A percentile compares a stretch with the other conserved stretches of the same genome.
These are phyloP conservation scores for Ophiosphaerella korrae DNA, from an alignment of 2,329 filamentous ascomycete species.

Conservation along the genomic window DNA sequence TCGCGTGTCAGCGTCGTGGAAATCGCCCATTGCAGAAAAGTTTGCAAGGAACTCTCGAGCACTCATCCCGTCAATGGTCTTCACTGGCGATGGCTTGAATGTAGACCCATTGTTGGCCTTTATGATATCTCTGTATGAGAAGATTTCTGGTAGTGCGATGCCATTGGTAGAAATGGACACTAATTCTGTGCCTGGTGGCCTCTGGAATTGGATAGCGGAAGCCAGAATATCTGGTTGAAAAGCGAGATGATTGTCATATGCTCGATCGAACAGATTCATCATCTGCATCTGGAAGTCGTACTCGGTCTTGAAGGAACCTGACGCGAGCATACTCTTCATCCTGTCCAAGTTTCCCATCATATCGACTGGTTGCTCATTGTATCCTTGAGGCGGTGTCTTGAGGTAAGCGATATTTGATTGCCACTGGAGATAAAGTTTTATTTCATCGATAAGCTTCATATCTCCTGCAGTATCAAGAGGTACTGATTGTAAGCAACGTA, in stretches of 20 bases:
- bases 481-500: slow-evolving; percentile 44
- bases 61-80: slow-evolving; percentile 45
- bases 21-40: slow-evolving; percentile 36
- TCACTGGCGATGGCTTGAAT: slow-evolving; percentile 44
- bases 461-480: slow-evolving; percentile 44
- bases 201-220: slow-evolving; percentile 45
- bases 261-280: slow-evolving; percentile 39
- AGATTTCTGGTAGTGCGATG: slow-evolving; percentile 44
- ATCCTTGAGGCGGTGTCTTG: slow-evolving; percentile 44
- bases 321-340: slow-evolving; percentile 38
- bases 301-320: slow-evolving; percentile 43
- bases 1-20: slow-evolving; percentile 49
- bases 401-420: slow-evolving; percentile 49
- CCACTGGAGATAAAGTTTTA: slow-evolving; percentile 45
- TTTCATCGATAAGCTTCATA: slow-evolving; percentile 38
- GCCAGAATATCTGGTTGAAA: slow-evolving; percentile 46
- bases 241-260: slow-evolving; percentile 50
- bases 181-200: slow-evolving; percentile 36
- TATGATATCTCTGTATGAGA: slow-evolving; percentile 36
- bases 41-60: slow-evolving; percentile 40
- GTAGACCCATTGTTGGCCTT: slow-evolving; percentile 30
- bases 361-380: slow-evolving; percentile 47
- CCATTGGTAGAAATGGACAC: slow-evolving; percentile 46
- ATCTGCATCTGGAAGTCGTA: slow-evolving; percentile 50
- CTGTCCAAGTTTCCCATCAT: slow-evolving; percentile 44